Evolutionary conservation across 305 asterid genomes (phyloP).

Genomic region (Lippia alba): DNA sequence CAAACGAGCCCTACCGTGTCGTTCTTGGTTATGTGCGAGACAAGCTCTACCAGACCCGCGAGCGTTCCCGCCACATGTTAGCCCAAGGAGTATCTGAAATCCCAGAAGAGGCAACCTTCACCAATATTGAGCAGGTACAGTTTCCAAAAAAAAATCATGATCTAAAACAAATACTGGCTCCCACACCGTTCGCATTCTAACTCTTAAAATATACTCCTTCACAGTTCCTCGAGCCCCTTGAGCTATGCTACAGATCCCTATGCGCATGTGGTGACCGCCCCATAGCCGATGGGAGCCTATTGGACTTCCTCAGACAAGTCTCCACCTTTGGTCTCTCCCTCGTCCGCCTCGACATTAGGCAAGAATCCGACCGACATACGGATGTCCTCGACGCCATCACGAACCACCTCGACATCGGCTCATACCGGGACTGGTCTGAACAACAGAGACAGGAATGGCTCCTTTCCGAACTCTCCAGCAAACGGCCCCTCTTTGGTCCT

Average conservation of each 20-base stretch:
- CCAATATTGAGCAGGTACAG: conserved; percentile 71
- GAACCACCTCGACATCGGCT: conserved; percentile 66
- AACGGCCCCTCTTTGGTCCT: conserved; percentile 76
- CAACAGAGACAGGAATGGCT: conserved; percentile 77
- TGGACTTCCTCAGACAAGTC: conserved; percentile 77
- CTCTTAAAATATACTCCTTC: background rate
- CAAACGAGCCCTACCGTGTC: conserved; percentile 91
- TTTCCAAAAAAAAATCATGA: background rate
- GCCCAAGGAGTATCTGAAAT: conserved; percentile 86
- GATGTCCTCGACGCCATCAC: conserved; percentile 84
- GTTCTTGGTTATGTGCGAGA: conserved; percentile 93
- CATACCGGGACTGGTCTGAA: conserved; percentile 75
- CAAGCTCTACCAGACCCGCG: conserved; percentile 88
- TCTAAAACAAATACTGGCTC: too few species aligned
- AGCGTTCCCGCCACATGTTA: conserved; percentile 86
- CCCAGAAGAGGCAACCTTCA: conserved; percentile 83
- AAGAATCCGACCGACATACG: conserved; percentile 81
- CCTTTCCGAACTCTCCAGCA: conserved; percentile 69
- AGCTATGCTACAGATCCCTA: conserved; percentile 72
- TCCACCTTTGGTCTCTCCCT: conserved; percentile 83
- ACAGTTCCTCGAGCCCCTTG: conserved; percentile 71
- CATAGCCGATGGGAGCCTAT: conserved; percentile 80
- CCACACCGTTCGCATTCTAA: too few species aligned
- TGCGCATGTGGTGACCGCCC: conserved; percentile 73
- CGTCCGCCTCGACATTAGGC: conserved; percentile 77